Percentiles rank a stretch among this genome's conserved stretches.
Conservation (phyloP, 805 yeast species). For the Lachancea thermotolerans region DNA sequence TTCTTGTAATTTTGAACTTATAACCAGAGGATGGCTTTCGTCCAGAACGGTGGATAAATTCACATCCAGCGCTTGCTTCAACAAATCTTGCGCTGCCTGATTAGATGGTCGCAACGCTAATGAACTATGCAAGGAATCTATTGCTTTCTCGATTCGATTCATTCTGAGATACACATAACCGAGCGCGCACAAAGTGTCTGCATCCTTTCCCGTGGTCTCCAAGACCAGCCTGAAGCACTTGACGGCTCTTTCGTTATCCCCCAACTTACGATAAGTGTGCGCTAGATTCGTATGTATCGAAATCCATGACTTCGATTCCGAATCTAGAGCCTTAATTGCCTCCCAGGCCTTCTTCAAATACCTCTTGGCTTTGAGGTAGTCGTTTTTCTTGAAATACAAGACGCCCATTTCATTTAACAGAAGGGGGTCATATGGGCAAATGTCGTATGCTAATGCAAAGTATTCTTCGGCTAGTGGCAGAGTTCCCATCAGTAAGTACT, state of each 20-base stretch:
- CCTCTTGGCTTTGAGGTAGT: constrained; percentile 60
- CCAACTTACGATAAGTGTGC: constrained; percentile 72
- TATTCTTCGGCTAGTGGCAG: constrained; percentile 81
- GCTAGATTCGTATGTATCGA: constrained; percentile 84
- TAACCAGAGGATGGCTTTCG: constrained; percentile 26
- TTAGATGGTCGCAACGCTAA: constrained; percentile 73
- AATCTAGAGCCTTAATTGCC: constrained; percentile 59
- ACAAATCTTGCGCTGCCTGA: constrained; percentile 74
- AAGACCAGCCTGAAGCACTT: constrained; percentile 71
- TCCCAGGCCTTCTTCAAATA: constrained; percentile 64
- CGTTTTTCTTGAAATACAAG: constrained; percentile 69
- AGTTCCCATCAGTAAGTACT: constrained; percentile 83
- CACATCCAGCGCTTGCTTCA: constrained; percentile 69
- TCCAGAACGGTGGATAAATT: constrained; percentile 34
- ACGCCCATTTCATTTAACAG: constrained; percentile 91
- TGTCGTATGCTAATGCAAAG: constrained; percentile 60
- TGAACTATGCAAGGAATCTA: constrained; percentile 73
- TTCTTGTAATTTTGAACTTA: constrained; percentile 15
- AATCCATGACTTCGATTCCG: constrained; percentile 77
- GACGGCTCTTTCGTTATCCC: constrained; percentile 57
- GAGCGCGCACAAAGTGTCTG: constrained; percentile 73
- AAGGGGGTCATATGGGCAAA: constrained; percentile 82
- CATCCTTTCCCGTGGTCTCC: constrained; percentile 59
- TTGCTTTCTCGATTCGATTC: constrained; percentile 58
- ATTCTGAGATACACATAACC: constrained; percentile 75